Evolutionary conservation across 2,329 filamentous ascomycete genomes (phyloP), one percentile per base, ranked within the genome.

Genomic region (Microcyclospora pomicola): DNA sequence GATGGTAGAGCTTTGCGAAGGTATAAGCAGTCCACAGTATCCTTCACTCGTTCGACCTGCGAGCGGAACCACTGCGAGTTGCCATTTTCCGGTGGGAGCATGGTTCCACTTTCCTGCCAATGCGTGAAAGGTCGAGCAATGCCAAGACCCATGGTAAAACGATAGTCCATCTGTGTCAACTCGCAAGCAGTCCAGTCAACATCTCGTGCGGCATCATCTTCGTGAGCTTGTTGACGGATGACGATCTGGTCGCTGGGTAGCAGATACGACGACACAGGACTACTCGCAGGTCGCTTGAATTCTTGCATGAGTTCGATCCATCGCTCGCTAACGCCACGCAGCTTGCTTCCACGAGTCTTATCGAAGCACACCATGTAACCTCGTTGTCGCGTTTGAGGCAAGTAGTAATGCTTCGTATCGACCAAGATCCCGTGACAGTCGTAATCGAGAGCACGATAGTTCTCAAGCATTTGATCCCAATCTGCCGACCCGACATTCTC

Each of bases 331-430:
- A 27, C 15, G 6, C 37, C 42, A 9, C 36, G 11, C 6, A 33
- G 32, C 15, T 36, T 31, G 15, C 7, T 35, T 15, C 14, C 16
- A 13, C 16, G 33, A 24, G 14, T 43, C 31, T 46, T 5, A 51
- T 67, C 54, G 14, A 67, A 55, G n/a, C 62, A 65, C 1, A 65
- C 53, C 61, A 67, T 64, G 38, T 68, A 68, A 16, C 63, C 63
- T 9, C 66, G 50, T 28, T 58, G 54, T 0, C 58, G 39, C 43
- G 24, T 61, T 35, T 88, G 82, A 0, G 83, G 83, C 1, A 87
- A 59, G 41, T 83, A 82, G 48, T 70, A 85, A 2, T 80, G 59
- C 51, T 85, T 85, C 0, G 75, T 80, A 48, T 87, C 80, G 0
- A 81, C 59, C 4, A 59, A 61, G 0, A 65, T 45, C 34, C 64